phyloP scores from a whole-genome alignment of 169 alveolate species.

The Plasmodium ovale region DNA sequence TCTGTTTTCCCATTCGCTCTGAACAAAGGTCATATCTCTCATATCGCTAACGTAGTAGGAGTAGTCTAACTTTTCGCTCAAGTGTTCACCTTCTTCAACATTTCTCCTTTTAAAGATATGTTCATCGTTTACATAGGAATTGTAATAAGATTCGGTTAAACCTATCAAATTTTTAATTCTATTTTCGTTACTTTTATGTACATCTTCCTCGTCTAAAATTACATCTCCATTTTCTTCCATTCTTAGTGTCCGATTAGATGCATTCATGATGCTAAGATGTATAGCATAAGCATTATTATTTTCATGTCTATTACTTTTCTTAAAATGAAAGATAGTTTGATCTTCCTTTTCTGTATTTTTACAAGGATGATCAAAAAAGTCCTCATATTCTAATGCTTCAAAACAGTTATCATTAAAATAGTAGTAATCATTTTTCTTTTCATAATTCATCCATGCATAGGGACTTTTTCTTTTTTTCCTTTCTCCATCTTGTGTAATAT shows the following conservation, averaged over 20 bases:
- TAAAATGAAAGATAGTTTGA: constrained; percentile 11
- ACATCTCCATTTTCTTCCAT: background rate
- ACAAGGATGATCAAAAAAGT: constrained; percentile 29
- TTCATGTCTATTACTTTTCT: constrained; percentile 26
- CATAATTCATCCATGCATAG: constrained; percentile 45
- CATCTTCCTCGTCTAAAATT: constrained; percentile 14
- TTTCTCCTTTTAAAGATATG: background rate
- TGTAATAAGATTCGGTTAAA: constrained; percentile 29
- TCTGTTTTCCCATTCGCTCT: background rate
- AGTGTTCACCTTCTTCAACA: background rate
- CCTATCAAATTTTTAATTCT: constrained; percentile 36
- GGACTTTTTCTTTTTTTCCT: constrained; percentile 27
- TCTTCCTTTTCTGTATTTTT: constrained; percentile 7
- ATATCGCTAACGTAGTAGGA: constrained; percentile 10
- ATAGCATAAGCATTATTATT: constrained; percentile 43
- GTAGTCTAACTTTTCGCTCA: constrained; percentile 23
- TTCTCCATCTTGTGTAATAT: background rate
- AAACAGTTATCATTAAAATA: constrained; percentile 62
- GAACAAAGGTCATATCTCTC: background rate
- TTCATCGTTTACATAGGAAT: constrained; percentile 17
- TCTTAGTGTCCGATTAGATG: constrained; percentile 17
- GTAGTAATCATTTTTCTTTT: constrained; percentile 31
- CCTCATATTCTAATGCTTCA: constrained; percentile 71
- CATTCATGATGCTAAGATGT: constrained; percentile 72
- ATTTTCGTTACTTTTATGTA: constrained; percentile 51